Base-by-base conservation (phyloP, 257 asterid genomes). In the Solanum virginianum region DNA sequence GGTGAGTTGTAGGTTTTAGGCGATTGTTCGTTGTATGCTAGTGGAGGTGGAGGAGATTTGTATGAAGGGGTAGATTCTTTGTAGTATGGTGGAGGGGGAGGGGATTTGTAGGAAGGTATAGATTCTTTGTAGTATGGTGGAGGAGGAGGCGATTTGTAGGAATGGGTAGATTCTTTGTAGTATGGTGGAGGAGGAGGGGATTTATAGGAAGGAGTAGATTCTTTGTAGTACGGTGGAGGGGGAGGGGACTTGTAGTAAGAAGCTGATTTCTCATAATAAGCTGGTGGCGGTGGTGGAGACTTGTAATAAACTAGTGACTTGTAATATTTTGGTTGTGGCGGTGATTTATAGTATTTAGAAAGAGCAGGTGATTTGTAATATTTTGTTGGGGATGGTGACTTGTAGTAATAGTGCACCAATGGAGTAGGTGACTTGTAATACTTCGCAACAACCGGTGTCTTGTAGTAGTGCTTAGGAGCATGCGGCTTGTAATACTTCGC, bases 351-450 rank as follows among this genome's bases (percentile, higher is more conserved):
- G 9, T 65, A 65, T 26, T 65, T 65, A 1, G 69, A 11, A 5
- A 16, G 17, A 22, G 18, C 1, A 5, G 71, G 41, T 6, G 41
- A 63, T 2, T 24, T 24, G 18, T 24, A 63, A 12, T 63, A 63
- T 12, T 24, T 63, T 32, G 74, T 0, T 7, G 47, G n/a, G 0
- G 45, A 0, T 0, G 74, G n/a, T 3, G 45, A 29, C 6, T 65
- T 65, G 22, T 66, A 66, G 47, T 29, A 7, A 1, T 59, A 36
- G 20, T 20, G 65, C 8, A 8, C 39, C 39, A 6, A 36, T 36
- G 29, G 29, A 4, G 65, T 7, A 3, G 74, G 75, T 0, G 24
- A 32, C 1, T 16, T 32, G 14, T 68, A 68, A 3, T 68, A 68
- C 18, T 41, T 29, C 29, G 29, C 29, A 29, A 29, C 29, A 29